Evolutionary conservation across 495 filamentous ascomycete genomes (phyloP), one percentile per base, ranked within the genome.

Genomic region (Neurospora sp.): DNA sequence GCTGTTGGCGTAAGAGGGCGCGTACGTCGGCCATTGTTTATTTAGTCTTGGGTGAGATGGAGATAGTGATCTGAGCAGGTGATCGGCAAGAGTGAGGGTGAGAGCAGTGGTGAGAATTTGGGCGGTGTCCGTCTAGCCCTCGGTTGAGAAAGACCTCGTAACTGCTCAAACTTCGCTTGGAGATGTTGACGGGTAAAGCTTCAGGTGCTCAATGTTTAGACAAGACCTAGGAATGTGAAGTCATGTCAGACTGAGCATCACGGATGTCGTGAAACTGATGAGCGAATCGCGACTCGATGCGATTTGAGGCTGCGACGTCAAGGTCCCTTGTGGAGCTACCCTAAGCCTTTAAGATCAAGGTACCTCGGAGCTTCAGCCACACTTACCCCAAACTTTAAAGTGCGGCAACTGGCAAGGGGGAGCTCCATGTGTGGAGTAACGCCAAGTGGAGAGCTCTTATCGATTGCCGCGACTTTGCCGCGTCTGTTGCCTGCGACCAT

Each of bases 1-100:
- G 91, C 82, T 97, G 92, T 79, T 89, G 92, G 76, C 93, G 91
- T 66, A 97, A 88, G 20, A 97, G 86, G 23, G 93, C 89, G 62
- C 94, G 91, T 18, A 94, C 91, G 79, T 97, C 93, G 74, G 93
- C 89, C 94, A 97, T 97, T 71, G 75, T 41, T 44, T 35, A 35
- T 4, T 14, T 16, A 9, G 0, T 66, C 54, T 3, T 31, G 14
- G 27, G 54, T 66, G 54, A 62, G 12, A 62, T 16, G 23, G 8
- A 4, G 2, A 31, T 62, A 16, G 54, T 16, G 27, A 16, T 35
- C 14, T 62, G 12, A 35, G 46, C 9, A 54, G 46, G 35, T 35
- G 35, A 35, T 35, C 4, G 23, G 54, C 31, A 12, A 62, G 12
- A 2, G 54, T 31, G 48, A 59, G 35, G 48, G 48, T 31, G 54